These are phyloP conservation scores for Beauveria rudraprayagi DNA, from an alignment of 2,329 filamentous ascomycete species.

Conservation along the genomic window DNA sequence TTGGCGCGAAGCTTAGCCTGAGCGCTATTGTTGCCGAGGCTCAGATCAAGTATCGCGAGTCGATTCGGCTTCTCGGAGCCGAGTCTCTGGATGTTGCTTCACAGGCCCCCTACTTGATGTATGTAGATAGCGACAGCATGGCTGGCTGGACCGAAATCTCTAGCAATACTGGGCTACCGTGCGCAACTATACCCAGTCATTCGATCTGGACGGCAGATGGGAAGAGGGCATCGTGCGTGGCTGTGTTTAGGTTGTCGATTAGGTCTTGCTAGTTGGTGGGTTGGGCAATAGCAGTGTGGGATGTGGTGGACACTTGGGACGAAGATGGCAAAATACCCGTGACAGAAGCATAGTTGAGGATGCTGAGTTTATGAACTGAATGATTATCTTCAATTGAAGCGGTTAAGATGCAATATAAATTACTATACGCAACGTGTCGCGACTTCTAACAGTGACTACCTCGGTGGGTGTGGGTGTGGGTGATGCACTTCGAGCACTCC, in stretches of 20 bases:
- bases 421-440: too few species aligned
- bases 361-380: too few species aligned
- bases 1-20: neutral
- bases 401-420: too few species aligned
- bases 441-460: too few species aligned
- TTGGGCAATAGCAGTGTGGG: neutral
- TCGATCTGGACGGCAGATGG: constrained; percentile 9
- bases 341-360: too few species aligned
- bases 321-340: too few species aligned
- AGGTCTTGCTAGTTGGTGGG: neutral
- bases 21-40: constrained; percentile 15
- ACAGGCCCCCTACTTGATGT: constrained; percentile 23
- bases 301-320: neutral
- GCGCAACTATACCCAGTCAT: constrained; percentile 16
- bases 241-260: constrained; percentile 1
- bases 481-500: too few species aligned
- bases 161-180: constrained; percentile 5
- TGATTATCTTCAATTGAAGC: too few species aligned
- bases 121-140: constrained; percentile 13
- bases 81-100: constrained; percentile 3
- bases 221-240: neutral
- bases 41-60: neutral
- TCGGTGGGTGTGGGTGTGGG: too few species aligned
- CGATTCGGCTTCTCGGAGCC: neutral
- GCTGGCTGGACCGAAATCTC: constrained; percentile 13